Percentiles rank a stretch among this genome's conserved stretches.
Conservation (phyloP, 495 filamentous ascomycete genomes). For the Tuber calosporum region DNA sequence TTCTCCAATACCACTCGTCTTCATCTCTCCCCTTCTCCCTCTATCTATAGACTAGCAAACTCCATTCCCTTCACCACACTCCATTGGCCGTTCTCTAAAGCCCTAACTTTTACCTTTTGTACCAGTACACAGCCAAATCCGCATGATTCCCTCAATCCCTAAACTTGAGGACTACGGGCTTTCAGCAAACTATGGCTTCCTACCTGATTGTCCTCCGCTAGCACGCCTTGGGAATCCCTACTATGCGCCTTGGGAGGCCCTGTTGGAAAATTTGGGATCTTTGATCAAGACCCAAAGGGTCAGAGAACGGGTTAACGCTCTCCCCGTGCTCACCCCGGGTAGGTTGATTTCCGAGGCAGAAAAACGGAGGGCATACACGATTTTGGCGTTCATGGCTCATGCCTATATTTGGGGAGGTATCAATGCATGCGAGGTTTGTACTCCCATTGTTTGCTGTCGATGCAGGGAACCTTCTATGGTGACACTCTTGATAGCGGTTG, state of each 20-base stretch:
- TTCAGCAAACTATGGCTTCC: conserved; percentile 78
- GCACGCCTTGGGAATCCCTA: conserved; percentile 74
- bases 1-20: neutral
- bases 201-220: conserved; percentile 74
- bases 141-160: conserved; percentile 81
- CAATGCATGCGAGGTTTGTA: conserved; percentile 62
- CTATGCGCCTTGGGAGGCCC: conserved; percentile 86
- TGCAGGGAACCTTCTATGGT: conserved; percentile 5
- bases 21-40: neutral
- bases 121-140: conserved; percentile 7
- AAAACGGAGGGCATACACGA: conserved; percentile 84
- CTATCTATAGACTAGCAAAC: neutral
- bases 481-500: conserved; percentile 56
- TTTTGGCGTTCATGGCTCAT: conserved; percentile 82
- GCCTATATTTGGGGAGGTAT: conserved; percentile 93
- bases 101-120: neutral
- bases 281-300: conserved; percentile 77
- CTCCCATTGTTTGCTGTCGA: conserved; percentile 7
- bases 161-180: conserved; percentile 75
- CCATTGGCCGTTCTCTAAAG: no score
- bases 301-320: conserved; percentile 62
- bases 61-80: neutral
- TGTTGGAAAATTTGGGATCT: conserved; percentile 75
- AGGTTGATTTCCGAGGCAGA: conserved; percentile 73
- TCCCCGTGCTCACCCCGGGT: conserved; percentile 74